Percentiles rank a stretch among this genome's conserved stretches.
Conservation (phyloP, 495 filamentous ascomycete species). For the Hypoxylon lenormandii region DNA sequence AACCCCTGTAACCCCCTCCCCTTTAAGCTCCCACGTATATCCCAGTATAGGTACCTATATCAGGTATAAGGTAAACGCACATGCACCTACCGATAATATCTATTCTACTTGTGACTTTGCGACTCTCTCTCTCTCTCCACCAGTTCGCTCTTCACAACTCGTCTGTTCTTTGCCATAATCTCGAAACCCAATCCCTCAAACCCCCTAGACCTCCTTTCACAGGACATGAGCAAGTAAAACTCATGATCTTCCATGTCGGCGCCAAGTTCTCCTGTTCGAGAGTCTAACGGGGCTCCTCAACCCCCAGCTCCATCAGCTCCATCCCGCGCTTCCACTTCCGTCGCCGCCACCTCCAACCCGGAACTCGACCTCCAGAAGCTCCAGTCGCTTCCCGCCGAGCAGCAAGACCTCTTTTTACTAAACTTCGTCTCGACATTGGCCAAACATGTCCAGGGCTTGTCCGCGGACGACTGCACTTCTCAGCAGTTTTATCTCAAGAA, state of each 20-base stretch:
- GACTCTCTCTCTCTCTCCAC: no score
- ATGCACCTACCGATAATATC: no score
- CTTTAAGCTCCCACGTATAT: no score
- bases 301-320: conserved; percentile 46
- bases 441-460: conserved; percentile 79
- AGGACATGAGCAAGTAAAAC: not conserved
- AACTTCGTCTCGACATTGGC: conserved; percentile 87
- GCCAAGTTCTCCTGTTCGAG: conserved; percentile 41
- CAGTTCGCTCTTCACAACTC: no score
- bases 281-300: conserved; percentile 46
- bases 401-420: conserved; percentile 92
- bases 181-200: no score
- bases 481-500: conserved; percentile 90
- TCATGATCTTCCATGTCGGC: conserved; percentile 46
- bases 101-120: no score
- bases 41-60: no score
- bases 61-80: no score
- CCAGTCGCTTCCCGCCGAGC: conserved; percentile 88
- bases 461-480: conserved; percentile 80
- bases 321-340: conserved; percentile 44
- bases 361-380: conserved; percentile 90
- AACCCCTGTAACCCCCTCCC: no score
- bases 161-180: no score
- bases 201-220: no score
- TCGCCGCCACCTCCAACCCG: conserved; percentile 57